Base-by-base conservation (phyloP, 192 early-diverging fungal species). In the Coemansia sp. region DNA sequence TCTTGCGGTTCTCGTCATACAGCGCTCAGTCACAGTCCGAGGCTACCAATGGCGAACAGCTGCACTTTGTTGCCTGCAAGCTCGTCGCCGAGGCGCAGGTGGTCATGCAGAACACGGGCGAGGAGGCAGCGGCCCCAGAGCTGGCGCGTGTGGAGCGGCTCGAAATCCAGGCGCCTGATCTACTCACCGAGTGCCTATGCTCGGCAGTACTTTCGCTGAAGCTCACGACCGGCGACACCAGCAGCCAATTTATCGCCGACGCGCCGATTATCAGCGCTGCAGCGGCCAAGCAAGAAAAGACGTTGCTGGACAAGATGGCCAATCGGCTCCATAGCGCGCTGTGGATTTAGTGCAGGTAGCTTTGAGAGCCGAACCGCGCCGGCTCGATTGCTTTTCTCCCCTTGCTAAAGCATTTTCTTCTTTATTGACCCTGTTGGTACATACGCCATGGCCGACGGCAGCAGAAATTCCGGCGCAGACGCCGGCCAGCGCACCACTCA, bases 191-290 rank as follows among this genome's bases (percentile, higher is more conserved):
- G 54, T 69, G 62, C 39, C 22, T 75, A 15, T 69, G 62, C 23
- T 75, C 73, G 8, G 44, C 67, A 45, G 61, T 65, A 15, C 50
- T 57, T 31, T 62, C 73, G 2, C 27, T 60, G 5, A 61, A 58
- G 46, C 28, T 52, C 12, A 15, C 20, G 11, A 29, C 38, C 5
- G 35, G 58, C 8, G 55, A 50, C 12, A 47, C 49, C 8, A 41
- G 45, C 17, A 67, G 60, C 27, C 47, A 43, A 17, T 75, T 75
- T 54, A 52, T 69, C 9, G 43, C 63, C 21, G 65, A 75, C 6
- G 48, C 65, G 11, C 66, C 73, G 12, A 75, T 75, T 17, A 64
- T 75, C 39, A 69, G 73, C 28, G 65, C 44, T 9, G 57, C 58
- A 1, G 32, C 60, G 8, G 73, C 73, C 21, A 68, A 57, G 54